A percentile compares a stretch with the other conserved stretches of the same genome.
These are phyloP conservation scores for Phlebiopsis gigantea DNA, from an alignment of 768 basidiomycete genomes.

Conservation along the genomic window DNA sequence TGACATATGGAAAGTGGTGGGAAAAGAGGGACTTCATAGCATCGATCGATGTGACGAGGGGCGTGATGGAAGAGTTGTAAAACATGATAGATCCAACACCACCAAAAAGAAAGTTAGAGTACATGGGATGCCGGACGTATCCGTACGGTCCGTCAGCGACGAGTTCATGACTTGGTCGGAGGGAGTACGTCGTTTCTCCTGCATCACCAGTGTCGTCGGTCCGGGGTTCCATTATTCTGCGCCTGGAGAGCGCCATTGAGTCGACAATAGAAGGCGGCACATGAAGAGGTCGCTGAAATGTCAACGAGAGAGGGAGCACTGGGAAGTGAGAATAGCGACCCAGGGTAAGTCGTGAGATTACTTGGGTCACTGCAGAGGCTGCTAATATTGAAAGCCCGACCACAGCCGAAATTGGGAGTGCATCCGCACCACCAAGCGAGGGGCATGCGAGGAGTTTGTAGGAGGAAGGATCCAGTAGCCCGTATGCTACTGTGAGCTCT, in stretches of 20 bases:
- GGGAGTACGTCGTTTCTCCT: neutral
- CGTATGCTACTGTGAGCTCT: neutral
- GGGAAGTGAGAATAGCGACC: neutral
- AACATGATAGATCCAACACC: neutral
- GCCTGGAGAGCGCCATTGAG: neutral
- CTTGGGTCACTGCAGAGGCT: neutral
- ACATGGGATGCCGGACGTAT: slow-evolving; percentile 7
- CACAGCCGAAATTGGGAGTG: neutral
- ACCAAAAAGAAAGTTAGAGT: neutral
- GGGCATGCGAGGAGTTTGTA: neutral
- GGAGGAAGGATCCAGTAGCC: neutral
- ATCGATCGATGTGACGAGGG: neutral
- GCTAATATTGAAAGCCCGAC: neutral
- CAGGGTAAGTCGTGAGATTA: neutral
- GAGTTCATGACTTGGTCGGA: slow-evolving; percentile 1
- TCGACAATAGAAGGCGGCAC: neutral
- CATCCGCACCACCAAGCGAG: neutral
- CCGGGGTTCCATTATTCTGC: neutral
- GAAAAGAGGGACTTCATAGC: neutral
- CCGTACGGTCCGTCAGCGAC: slow-evolving; percentile 2
- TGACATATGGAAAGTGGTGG: neutral
- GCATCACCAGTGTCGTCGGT: neutral
- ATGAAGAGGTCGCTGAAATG: neutral
- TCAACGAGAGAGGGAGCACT: neutral
- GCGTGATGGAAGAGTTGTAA: neutral